Evolutionary conservation across 345 rosid species (phyloP).

Genomic region (Melastoma malabathricum): DNA sequence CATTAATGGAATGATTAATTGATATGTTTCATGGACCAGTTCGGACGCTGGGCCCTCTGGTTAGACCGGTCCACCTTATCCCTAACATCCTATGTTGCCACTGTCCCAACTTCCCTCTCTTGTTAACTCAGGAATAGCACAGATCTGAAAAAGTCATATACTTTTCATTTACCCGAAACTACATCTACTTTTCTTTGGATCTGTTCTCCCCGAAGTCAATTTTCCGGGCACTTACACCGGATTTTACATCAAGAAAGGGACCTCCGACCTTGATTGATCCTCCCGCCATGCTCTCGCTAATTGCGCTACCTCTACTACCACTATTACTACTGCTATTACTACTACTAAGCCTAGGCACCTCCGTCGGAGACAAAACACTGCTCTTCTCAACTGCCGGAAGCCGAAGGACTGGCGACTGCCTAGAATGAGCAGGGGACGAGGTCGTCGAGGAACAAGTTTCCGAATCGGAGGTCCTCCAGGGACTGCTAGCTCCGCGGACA

Average conservation of each 20-base stretch:
- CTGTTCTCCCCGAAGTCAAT: no score
- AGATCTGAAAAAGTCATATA: no score
- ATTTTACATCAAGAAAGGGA: conserved; percentile 23
- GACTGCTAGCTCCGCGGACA: conserved; percentile 34
- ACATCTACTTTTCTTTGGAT: no score
- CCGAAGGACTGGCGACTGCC: conserved; percentile 18
- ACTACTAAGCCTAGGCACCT: conserved; percentile 15
- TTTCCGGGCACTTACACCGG: conserved; percentile 10
- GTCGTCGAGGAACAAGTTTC: conserved; percentile 50
- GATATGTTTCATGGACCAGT: no score
- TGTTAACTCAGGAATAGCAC: no score
- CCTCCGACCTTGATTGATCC: conserved; percentile 23
- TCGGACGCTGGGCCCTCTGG: no score
- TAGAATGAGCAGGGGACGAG: conserved; percentile 34
- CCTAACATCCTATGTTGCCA: no score
- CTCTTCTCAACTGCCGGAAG: conserved; percentile 19
- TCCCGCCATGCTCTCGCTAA: conserved; percentile 25
- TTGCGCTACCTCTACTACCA: conserved; percentile 15
- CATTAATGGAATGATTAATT: no score
- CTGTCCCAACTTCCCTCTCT: no score
- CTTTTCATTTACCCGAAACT: no score
- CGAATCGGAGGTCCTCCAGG: conserved; percentile 40
- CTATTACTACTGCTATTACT: conserved; percentile 1
- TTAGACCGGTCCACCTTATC: no score
- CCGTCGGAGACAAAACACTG: conserved; percentile 26